phyloP scores from a whole-genome alignment of 768 basidiomycete species.

The Clitopilus hobsonii region DNA sequence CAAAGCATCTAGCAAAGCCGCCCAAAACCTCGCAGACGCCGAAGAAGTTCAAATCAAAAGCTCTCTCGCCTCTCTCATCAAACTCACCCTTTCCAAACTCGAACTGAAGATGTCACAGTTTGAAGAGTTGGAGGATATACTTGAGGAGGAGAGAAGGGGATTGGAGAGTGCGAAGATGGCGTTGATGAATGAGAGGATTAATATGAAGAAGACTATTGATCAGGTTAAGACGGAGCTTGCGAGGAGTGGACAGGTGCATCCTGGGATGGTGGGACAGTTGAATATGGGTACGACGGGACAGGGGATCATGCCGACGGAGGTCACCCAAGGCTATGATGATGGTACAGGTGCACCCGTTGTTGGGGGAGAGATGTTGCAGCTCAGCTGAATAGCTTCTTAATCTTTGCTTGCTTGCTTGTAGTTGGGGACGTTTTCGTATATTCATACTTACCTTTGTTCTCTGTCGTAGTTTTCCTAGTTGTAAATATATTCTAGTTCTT shows the following conservation, averaged over 20 bases:
- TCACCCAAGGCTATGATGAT: conserved; percentile 45
- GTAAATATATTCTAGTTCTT: not conserved
- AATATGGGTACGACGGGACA: conserved; percentile 57
- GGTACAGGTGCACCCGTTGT: conserved; percentile 48
- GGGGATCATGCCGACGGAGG: conserved; percentile 52
- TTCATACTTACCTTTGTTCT: too few relatives aligned
- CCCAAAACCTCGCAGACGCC: conserved; percentile 70
- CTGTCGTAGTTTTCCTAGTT: not conserved
- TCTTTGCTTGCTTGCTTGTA: too few relatives aligned
- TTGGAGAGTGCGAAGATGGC: conserved; percentile 80
- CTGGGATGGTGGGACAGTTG: conserved; percentile 23
- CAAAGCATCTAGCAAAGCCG: conserved; percentile 83
- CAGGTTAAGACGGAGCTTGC: conserved; percentile 60
- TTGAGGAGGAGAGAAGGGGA: conserved; percentile 85
- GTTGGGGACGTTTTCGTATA: not conserved
- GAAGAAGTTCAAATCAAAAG: conserved; percentile 80
- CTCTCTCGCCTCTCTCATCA: conserved; percentile 79
- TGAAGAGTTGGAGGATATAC: conserved; percentile 85
- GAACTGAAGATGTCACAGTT: conserved; percentile 95
- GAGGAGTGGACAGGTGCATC: conserved; percentile 38
- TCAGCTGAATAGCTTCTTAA: conserved; percentile 32
- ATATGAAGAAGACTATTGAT: conserved; percentile 69
- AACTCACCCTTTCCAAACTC: conserved; percentile 80
- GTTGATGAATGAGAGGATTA: conserved; percentile 74
- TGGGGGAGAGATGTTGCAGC: conserved; percentile 51